Base-by-base conservation (phyloP, 176 grass and related monocot genomes). In the Avena insularis region DNA sequence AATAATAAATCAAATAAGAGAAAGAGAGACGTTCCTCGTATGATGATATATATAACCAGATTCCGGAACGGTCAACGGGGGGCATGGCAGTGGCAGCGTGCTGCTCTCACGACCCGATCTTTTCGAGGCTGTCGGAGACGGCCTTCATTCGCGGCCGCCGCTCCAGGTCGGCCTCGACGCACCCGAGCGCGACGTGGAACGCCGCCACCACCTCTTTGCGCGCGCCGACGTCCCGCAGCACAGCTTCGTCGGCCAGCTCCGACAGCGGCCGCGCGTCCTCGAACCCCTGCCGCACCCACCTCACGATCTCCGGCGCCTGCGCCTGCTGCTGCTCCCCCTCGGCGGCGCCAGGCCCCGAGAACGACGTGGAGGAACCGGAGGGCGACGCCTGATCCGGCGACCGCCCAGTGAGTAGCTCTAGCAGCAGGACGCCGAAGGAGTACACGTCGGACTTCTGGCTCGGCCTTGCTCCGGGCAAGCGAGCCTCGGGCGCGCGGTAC, bases 171-270 rank as follows among this genome's bases (percentile, higher is more conserved):
- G 79, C 50, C 82, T 98, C 95, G 11, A 93, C 89, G 80, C 95
- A 97, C 4, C 93, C 87, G 6, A 97, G 93, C 6, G 95, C 91
- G 46, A 95, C 73, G 58, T 98, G 95, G 92, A 98, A 95, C 47
- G 87, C 91, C 10, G 88, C 86, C 50, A 95, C 81, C 80, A 98
- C 90, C 84, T 98, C 91, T 75, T 93, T 93, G 88, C 94, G 90
- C 12, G 93, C 93, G 49, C 88, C 43, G 85, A 78, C 83, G 21
- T 98, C 96, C 49, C 88, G 81, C 33, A 98, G 77, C 70, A 95
- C 59, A 21, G 84, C 68, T 2, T 89, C 90, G 86, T 98, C 96
- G 68, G 90, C 93, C 57, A 98, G 48, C 91, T 98, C 96, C 79
- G 91, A 90, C 63, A 98, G 87, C 6, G 93, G 93, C 81, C 91